Evolutionary conservation across 2,329 filamentous ascomycete species (phyloP).

Genomic region (Chrysoporthe deuterocubensis): DNA sequence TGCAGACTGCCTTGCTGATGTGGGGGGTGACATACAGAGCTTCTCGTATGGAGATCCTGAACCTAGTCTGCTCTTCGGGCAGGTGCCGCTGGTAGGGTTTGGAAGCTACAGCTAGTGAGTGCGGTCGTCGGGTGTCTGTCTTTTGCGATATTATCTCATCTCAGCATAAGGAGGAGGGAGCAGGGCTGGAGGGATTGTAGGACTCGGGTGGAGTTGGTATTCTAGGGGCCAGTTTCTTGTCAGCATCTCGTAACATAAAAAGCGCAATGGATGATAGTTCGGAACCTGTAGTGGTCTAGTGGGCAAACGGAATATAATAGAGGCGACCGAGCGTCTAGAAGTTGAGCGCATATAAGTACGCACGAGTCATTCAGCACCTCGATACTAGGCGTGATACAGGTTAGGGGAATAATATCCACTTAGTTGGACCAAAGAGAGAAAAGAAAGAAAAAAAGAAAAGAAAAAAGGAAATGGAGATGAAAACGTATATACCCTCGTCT

Average conservation of each 20-base stretch:
- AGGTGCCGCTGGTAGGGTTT: slow-evolving; percentile 12
- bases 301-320: background rate
- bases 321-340: background rate
- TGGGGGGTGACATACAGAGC: slow-evolving; percentile 29
- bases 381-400: background rate
- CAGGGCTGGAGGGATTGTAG: background rate
- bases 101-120: background rate
- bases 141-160: background rate
- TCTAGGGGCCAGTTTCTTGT: background rate
- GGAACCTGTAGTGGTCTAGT: background rate
- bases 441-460: background rate
- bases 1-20: slow-evolving; percentile 33
- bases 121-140: background rate
- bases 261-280: background rate
- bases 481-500: background rate
- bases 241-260: background rate
- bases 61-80: slow-evolving; percentile 13
- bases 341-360: background rate
- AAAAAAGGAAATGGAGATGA: background rate
- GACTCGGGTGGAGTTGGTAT: background rate
- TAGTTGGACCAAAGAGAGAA: no score
- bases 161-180: background rate
- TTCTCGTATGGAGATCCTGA: slow-evolving; percentile 28
- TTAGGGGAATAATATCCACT: background rate
- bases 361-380: background rate